These are phyloP conservation scores for Chlamydomonas incerta DNA, from an alignment of 139 green algal species.

Conservation along the genomic window DNA sequence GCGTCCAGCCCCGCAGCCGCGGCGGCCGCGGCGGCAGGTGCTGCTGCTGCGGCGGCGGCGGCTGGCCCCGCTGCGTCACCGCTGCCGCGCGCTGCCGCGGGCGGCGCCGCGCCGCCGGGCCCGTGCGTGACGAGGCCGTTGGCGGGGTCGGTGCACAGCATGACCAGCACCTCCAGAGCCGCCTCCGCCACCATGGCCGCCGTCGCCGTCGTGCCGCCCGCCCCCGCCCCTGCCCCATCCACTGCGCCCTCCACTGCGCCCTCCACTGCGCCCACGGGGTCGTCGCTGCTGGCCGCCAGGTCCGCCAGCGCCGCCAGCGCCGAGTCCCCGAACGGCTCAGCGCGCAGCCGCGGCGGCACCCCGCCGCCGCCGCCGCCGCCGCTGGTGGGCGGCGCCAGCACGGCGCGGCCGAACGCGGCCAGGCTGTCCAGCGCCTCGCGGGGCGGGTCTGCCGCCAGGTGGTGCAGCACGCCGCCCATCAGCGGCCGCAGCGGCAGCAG, in stretches of 20 bases:
- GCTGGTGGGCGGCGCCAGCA: slow-evolving; percentile 60
- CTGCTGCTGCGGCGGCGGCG: too few relatives aligned
- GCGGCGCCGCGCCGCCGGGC: background rate
- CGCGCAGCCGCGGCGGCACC: slow-evolving; percentile 48
- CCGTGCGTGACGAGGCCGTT: slow-evolving; percentile 53
- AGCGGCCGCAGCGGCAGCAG: slow-evolving; percentile 63
- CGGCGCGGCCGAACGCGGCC: background rate
- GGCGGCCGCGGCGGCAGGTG: background rate
- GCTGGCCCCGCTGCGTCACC: too few relatives aligned
- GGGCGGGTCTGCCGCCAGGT: slow-evolving; percentile 67
- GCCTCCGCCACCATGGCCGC: slow-evolving; percentile 37
- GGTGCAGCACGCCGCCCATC: slow-evolving; percentile 61
- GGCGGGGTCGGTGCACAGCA: slow-evolving; percentile 61
- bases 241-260: background rate
- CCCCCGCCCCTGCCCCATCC: slow-evolving; percentile 7
- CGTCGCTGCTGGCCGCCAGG: slow-evolving; percentile 36
- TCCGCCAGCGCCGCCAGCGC: slow-evolving; percentile 61
- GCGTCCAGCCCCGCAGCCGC: background rate
- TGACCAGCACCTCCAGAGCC: slow-evolving; percentile 57
- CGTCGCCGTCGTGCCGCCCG: background rate
- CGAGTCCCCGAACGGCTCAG: slow-evolving; percentile 64
- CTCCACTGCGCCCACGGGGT: background rate
- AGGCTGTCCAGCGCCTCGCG: slow-evolving; percentile 1
- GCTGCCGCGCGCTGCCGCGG: background rate
- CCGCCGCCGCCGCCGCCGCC: slow-evolving; percentile 40